Evolutionary conservation across 495 filamentous ascomycete species (phyloP), one percentile per base, ranked within the genome.

Genomic region (Annulohypoxylon nitens): DNA sequence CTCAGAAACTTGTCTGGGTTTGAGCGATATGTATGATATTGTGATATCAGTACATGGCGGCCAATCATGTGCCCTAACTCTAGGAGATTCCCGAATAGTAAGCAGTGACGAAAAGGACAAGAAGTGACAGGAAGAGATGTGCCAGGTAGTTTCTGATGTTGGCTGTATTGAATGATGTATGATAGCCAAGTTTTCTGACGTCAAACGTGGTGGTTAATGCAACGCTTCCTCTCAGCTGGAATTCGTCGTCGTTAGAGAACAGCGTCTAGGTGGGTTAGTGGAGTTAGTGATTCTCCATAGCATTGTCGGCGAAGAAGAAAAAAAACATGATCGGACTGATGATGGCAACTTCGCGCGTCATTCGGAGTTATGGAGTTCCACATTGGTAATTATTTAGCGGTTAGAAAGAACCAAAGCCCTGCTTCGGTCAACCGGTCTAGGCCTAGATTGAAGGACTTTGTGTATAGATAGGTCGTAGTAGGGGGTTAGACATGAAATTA

Each of bases 51-150:
- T 36, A 9, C 18, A 9, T n/a, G 14, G 14, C 12, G 11, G 11
- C 34, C 37, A 26, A 14, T 25, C 23, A 37, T 34, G 45, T 16
- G 25, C 54, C 4, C n/a, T 43, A 10, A 39, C 33, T 53, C 41
- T 36, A 25, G 18, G 20, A 30, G 37, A 41, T 16, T 37, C 11
- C 5, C 9, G 51, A 63, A 62, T 48, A 73, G 71, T 73, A 73
- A 73, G 65, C 65, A 69, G 20, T 20, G 33, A 37, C 33, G 23
- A 39, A 4, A 4, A 30, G 2, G 30, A 6, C 30, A 73, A 73
- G 65, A 61, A 65, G 20, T 20, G 33, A 37, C 33, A 33, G 30
- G 4, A 4, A 57, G 47, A 53, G 12, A 47, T 54, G 59, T 11
- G 26, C 9, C 18, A 16, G 16, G 30, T 3, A 26, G 6, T 11